A percentile compares a stretch with the other conserved stretches of the same genome.
phyloP scores from a whole-genome alignment of 2,329 filamentous ascomycete genomes.

The Exophiala viscosa region DNA sequence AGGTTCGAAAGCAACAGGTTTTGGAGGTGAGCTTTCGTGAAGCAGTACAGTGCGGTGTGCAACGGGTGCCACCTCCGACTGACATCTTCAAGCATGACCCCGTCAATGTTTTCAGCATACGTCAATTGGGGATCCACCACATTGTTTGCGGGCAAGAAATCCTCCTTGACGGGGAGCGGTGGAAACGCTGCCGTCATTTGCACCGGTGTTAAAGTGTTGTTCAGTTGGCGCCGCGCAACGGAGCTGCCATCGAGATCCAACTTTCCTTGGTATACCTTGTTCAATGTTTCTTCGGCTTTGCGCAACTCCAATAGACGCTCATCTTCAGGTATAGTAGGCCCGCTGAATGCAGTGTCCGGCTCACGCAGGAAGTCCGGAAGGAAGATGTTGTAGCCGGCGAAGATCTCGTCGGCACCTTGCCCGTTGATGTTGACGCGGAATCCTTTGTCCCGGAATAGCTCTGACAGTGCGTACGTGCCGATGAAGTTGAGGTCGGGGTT shows the following conservation, averaged over 20 bases:
- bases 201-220: constrained; percentile 37
- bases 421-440: constrained; percentile 55
- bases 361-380: constrained; percentile 49
- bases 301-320: constrained; percentile 13
- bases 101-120: constrained; percentile 34
- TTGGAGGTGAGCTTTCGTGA: constrained; percentile 35
- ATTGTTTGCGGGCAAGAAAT: constrained; percentile 31
- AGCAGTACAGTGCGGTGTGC: constrained; percentile 39
- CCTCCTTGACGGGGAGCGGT: constrained; percentile 34
- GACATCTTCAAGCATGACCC: constrained; percentile 32
- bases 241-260: constrained; percentile 26
- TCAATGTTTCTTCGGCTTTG: constrained; percentile 22
- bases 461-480: constrained; percentile 51
- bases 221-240: constrained; percentile 37
- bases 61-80: constrained; percentile 40
- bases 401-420: constrained; percentile 54
- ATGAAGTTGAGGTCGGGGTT: constrained; percentile 52
- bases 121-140: constrained; percentile 34
- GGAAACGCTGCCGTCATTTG: constrained; percentile 36
- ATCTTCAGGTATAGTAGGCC: background rate
- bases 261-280: background rate
- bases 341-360: constrained; percentile 38
- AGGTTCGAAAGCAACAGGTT: constrained; percentile 42
- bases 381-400: constrained; percentile 51
- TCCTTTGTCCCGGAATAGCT: constrained; percentile 43